Percentiles rank a stretch among this genome's conserved stretches.
These are phyloP conservation scores for Saccharomycopsis guyanensis DNA, from an alignment of 805 yeast genomes.

Conservation along the genomic window DNA sequence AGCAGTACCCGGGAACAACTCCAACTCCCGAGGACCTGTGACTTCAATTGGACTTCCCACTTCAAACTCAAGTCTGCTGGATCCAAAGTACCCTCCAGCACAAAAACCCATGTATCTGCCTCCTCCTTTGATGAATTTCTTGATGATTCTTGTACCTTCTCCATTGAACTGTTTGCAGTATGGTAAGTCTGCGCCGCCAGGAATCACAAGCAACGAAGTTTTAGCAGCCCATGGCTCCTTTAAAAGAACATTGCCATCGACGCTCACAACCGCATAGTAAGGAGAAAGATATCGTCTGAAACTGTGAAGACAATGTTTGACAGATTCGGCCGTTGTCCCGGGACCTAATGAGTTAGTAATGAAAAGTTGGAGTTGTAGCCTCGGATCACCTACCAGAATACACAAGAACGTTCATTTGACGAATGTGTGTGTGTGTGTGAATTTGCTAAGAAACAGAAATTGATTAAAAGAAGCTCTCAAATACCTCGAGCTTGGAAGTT, in stretches of 20 bases:
- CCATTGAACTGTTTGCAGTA: slow-evolving; percentile 70
- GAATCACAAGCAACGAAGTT: slow-evolving; percentile 74
- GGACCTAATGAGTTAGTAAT: no score
- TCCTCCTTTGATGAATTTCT: slow-evolving; percentile 62
- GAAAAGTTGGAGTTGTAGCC: not conserved
- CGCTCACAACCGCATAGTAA: slow-evolving; percentile 74
- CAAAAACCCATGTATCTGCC: slow-evolving; percentile 86
- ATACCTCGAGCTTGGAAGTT: not conserved
- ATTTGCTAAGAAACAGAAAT: not conserved
- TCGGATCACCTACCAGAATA: slow-evolving; percentile 47
- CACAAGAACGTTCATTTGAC: slow-evolving; percentile 62
- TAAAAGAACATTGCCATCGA: slow-evolving; percentile 51
- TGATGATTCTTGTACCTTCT: slow-evolving; percentile 51
- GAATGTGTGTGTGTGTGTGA: not conserved
- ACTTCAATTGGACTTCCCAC: slow-evolving; percentile 71
- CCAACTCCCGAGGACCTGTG: slow-evolving; percentile 75
- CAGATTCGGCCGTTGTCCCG: slow-evolving; percentile 84
- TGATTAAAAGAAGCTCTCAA: not conserved
- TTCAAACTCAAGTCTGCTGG: slow-evolving; percentile 74
- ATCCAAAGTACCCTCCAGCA: slow-evolving; percentile 89
- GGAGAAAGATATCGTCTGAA: slow-evolving; percentile 73
- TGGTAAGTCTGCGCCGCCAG: slow-evolving; percentile 97
- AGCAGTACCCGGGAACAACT: slow-evolving; percentile 73
- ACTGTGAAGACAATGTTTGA: slow-evolving; percentile 74
- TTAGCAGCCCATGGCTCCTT: slow-evolving; percentile 86